Percentiles rank a stretch among this genome's conserved stretches.
Evolutionary conservation across 345 rosid species (phyloP).

Genomic region (Brassica rapa): DNA sequence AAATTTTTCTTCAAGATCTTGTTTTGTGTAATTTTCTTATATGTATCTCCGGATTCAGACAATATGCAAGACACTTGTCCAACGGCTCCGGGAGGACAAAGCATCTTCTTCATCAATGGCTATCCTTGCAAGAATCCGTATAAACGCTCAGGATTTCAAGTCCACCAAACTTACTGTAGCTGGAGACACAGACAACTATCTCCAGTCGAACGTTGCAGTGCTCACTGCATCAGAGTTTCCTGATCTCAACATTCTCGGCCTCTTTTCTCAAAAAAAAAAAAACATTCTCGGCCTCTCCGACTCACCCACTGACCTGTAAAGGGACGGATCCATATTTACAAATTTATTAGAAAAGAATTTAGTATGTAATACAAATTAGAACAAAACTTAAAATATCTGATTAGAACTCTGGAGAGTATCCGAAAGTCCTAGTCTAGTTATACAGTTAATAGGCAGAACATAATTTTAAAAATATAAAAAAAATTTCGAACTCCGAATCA

Average conservation of each 20-base stretch:
- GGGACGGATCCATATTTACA: conserved; percentile 46
- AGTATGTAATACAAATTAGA: too few species aligned
- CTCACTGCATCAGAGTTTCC: conserved; percentile 67
- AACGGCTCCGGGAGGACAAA: conserved; percentile 32
- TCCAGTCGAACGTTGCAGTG: conserved; percentile 45
- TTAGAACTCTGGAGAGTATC: too few species aligned
- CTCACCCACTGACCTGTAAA: conserved; percentile 64
- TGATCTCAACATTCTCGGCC: conserved; percentile 81
- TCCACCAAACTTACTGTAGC: conserved; percentile 43
- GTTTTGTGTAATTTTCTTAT: conserved; percentile 35
- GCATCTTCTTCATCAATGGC: conserved; percentile 60
- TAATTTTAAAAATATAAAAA: too few species aligned
- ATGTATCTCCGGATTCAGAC: conserved; percentile 42
- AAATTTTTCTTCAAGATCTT: conserved; percentile 27
- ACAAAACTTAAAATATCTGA: too few species aligned
- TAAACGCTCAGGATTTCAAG: conserved; percentile 70
- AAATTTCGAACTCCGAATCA: too few species aligned
- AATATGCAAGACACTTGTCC: conserved; percentile 76
- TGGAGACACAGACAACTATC: conserved; percentile 62
- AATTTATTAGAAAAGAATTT: too few species aligned
- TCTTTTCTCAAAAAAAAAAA: too few species aligned
- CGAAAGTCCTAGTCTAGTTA: too few species aligned
- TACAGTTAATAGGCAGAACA: too few species aligned
- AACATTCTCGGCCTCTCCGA: conserved; percentile 79
- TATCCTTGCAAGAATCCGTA: conserved; percentile 69